Conservation (phyloP, 2,329 filamentous ascomycete species). For the Penicillium sp. region DNA sequence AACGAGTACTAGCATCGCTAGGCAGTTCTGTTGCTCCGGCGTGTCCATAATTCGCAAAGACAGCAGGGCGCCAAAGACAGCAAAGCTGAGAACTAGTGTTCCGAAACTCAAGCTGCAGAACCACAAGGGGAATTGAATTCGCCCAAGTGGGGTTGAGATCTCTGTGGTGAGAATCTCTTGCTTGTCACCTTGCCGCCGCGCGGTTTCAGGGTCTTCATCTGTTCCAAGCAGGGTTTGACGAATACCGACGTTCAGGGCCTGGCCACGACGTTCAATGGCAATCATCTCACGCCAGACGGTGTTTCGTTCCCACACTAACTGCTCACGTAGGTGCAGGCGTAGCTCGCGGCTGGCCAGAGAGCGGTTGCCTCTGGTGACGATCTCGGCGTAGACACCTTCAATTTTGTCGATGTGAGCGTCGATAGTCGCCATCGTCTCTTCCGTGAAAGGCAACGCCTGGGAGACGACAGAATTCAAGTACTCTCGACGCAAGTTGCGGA, state of each 20-base stretch:
- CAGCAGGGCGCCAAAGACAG: constrained; percentile 72
- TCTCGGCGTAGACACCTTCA: constrained; percentile 75
- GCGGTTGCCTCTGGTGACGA: constrained; percentile 80
- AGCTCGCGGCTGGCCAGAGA: constrained; percentile 78
- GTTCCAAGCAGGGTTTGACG: constrained; percentile 75
- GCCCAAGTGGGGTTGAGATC: constrained; percentile 76
- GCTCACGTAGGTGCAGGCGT: constrained; percentile 85
- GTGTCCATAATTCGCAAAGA: constrained; percentile 78
- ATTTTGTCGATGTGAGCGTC: constrained; percentile 72
- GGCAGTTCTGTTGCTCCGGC: constrained; percentile 90
- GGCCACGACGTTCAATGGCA: constrained; percentile 90
- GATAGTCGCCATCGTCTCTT: constrained; percentile 68
- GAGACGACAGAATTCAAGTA: constrained; percentile 77
- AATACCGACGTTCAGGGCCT: constrained; percentile 86
- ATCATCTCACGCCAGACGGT: constrained; percentile 99
- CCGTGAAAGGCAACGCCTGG: constrained; percentile 76
- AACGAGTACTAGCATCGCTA: constrained; percentile 91
- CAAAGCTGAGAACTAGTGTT: constrained; percentile 68
- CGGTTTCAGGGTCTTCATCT: constrained; percentile 65
- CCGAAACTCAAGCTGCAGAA: constrained; percentile 79
- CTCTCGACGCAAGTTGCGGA: constrained; percentile 72
- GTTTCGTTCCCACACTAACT: constrained; percentile 98
- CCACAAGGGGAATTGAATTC: constrained; percentile 75
- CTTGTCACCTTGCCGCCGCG: constrained; percentile 82
- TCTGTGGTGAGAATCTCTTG: constrained; percentile 65